Evolutionary conservation across 352 stramenopile species (phyloP).

Genomic region (Phytophthora tubulina): DNA sequence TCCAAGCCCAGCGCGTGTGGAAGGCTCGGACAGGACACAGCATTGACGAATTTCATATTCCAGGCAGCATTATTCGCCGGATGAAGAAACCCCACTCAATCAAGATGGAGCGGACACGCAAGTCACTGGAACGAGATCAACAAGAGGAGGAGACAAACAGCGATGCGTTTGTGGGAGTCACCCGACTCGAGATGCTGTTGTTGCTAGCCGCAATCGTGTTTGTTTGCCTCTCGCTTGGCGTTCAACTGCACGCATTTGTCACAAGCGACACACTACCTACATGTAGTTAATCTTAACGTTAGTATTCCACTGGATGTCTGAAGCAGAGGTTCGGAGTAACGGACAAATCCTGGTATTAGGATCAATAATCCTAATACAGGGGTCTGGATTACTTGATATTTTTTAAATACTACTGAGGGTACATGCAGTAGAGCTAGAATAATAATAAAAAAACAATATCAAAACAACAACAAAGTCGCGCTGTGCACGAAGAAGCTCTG

Average conservation of each 20-base stretch:
- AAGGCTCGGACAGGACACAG: conserved; percentile 33
- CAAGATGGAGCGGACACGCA: not conserved
- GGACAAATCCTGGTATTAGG: too few species aligned
- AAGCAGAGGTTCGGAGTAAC: too few species aligned
- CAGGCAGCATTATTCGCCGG: not conserved
- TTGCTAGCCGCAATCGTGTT: conserved; percentile 26
- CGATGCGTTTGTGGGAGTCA: not conserved
- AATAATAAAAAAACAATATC: too few species aligned
- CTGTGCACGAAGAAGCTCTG: too few species aligned
- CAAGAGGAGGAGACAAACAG: conserved; percentile 18
- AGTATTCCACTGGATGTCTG: too few species aligned
- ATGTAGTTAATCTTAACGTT: too few species aligned
- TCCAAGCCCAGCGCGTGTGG: conserved; percentile 40
- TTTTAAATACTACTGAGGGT: too few species aligned
- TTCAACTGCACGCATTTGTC: conserved; percentile 16
- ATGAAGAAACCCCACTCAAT: conserved; percentile 4
- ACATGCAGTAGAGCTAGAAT: too few species aligned
- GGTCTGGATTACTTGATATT: too few species aligned
- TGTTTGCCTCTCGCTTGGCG: conserved; percentile 30
- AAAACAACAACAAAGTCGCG: too few species aligned
- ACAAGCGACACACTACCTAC: not conserved
- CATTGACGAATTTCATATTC: conserved; percentile 39
- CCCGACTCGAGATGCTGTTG: conserved; percentile 27
- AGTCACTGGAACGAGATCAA: conserved; percentile 1
- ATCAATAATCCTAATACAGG: too few species aligned